phyloP scores from a whole-genome alignment of 2,329 filamentous ascomycete genomes.

The Metarhizium robertsii region DNA sequence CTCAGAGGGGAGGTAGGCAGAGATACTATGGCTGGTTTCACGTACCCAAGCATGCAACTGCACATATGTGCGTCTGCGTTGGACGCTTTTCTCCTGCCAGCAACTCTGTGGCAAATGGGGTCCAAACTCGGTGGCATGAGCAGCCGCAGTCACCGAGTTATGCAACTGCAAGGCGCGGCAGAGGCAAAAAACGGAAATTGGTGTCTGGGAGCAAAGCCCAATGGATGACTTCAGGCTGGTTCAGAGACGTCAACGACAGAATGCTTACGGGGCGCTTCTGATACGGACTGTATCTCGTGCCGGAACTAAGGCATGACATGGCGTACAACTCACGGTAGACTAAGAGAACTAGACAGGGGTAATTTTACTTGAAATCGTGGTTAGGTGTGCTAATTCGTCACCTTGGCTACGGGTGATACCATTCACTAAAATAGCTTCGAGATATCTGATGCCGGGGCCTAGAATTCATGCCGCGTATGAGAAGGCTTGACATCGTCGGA shows the following conservation, averaged over 20 bases:
- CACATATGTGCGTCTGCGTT: background rate
- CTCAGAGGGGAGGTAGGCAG: background rate
- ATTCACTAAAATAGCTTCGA: background rate
- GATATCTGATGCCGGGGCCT: background rate
- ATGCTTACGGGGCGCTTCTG: conserved; percentile 2
- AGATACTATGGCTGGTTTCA: background rate
- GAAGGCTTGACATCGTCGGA: background rate
- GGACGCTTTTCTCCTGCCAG: background rate
- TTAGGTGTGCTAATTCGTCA: conserved; percentile 2
- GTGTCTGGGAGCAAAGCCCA: background rate
- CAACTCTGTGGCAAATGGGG: conserved; percentile 2
- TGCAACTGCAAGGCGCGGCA: background rate
- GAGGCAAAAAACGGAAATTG: background rate
- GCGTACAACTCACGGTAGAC: background rate
- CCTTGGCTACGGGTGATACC: background rate
- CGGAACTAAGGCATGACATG: background rate
- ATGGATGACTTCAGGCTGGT: background rate
- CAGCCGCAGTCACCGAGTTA: conserved; percentile 1
- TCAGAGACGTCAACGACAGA: background rate
- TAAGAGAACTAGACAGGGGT: background rate
- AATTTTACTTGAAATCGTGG: background rate
- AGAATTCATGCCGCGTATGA: background rate
- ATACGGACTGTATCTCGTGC: background rate
- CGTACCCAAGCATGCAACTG: background rate
- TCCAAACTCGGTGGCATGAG: background rate